Base-by-base conservation (phyloP, 2,329 filamentous ascomycete genomes). In the Curvularia verruculosa region DNA sequence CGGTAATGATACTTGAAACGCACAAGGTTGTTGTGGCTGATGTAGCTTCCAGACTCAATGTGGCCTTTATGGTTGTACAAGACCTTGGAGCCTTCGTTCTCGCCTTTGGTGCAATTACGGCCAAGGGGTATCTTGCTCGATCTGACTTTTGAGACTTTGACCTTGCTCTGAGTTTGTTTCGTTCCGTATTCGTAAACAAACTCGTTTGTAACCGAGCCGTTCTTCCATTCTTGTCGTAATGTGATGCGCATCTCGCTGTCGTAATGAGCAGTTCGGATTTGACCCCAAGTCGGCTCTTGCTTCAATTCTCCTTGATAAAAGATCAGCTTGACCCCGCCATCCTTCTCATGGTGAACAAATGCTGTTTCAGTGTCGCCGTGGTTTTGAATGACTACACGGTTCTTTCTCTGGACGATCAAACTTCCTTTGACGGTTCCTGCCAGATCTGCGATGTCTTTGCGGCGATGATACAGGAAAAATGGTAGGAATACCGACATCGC, bases 1-100 rank as follows among this genome's bases (percentile, higher is more conserved):
- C 83, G 80, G 66, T 85, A 85, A 60, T 81, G 79, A 53, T 82
- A 83, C 57, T 81, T 81, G 77, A 85, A 85, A 15, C 80, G 78
- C 15, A 84, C 77, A 10, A 83, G 65, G 54, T 83, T 84, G 1
- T 77, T 78, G 56, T 84, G 79, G 54, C 79, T 81, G 59, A 84
- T 77, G 64, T 83, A 84, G 2, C 82, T 84, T 10, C 83, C 83
- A 9, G 78, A 80, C 48, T 82, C 77, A 41, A 85, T 77, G 43
- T 83, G 81, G 18, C 83, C 83, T 60, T 81, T 81, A 47, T 75
- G 70, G 61, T 85, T 83, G 65, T 84, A 85, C 39, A 81, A 75
- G 19, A 84, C 78, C 15, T 78, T 77, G 58, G 84, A 76, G 21
- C 79, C 75, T 29, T 79, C 68, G 47, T 80, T 75, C 10, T 75